Evolutionary conservation across 257 asterid species (phyloP), one percentile per base, ranked within the genome.

Genomic region (Penstemon barbatus): DNA sequence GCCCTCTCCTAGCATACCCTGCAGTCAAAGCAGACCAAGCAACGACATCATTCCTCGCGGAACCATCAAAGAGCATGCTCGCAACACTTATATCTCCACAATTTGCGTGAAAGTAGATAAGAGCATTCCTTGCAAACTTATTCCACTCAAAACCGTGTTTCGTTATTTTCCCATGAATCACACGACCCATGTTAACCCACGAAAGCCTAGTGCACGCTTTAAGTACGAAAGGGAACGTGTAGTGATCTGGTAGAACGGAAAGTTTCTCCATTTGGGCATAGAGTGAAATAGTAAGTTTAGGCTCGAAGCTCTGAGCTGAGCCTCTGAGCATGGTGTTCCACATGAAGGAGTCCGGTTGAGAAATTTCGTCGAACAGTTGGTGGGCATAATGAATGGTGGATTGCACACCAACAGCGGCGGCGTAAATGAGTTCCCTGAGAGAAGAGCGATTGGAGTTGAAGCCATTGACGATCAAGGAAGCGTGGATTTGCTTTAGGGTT

Each of bases 1-100:
- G 74, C 56, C 90, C 95, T 71, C 90, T 81, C 62, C 76, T 79
- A 5, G 96, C 90, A 71, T 85, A 87, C 3, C 95, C 92, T 1
- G 92, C 88, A 4, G 88, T 80, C 83, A 89, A 65, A 64, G 96
- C 86, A 50, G 95, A 89, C 95, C 92, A 89, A 65, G 92, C 83
- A 66, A 89, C 96, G n/a, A 83, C 92, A 59, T 83, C 96, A 56
- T 65, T 80, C 73, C 57, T 70, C 10, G 80, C 85, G 18, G 52
- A 70, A 46, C 42, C 82, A 71, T 82, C 85, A 72, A 85, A 85
- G 56, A 87, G 76, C 57, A 57, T 10, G 4, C 79, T 77, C 6
- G 96, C 95, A 8, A 83, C 50, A 54, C 65, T 75, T 54, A 85
- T 69, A 36, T 85, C 90, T 57, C 95, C 92, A 56, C 83, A 77